Conservation (phyloP, 2,329 filamentous ascomycete genomes). For the Talaromyces islandicus region DNA sequence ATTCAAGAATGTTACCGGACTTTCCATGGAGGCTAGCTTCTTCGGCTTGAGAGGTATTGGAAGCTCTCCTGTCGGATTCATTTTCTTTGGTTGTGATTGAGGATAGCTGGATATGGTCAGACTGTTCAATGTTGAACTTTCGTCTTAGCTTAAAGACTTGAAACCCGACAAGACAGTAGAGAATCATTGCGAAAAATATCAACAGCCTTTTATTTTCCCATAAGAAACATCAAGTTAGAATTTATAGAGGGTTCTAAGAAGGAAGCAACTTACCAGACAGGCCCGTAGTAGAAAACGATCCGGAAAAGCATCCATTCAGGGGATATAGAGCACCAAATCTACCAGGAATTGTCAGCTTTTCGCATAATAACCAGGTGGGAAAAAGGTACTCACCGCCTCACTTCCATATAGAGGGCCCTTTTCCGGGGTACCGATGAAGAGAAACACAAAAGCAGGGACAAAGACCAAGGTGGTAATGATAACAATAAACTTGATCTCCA, state of each 20-base stretch:
- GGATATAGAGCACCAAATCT: conserved; percentile 36
- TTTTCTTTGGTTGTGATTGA: conserved; percentile 12
- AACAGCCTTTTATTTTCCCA: conserved; percentile 23
- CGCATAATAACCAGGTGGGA: neutral
- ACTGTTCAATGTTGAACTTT: conserved; percentile 23
- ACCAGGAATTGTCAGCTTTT: neutral
- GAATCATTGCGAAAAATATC: conserved; percentile 18
- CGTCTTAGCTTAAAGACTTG: conserved; percentile 27
- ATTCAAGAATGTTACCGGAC: neutral
- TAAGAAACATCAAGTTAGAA: neutral
- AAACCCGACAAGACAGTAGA: conserved; percentile 24
- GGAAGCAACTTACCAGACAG: conserved; percentile 25
- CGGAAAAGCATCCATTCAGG: conserved; percentile 31
- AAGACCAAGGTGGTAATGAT: conserved; percentile 25
- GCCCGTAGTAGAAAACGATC: conserved; percentile 31
- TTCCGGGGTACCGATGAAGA: conserved; percentile 24
- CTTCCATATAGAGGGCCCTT: conserved; percentile 33
- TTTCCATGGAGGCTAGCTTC: neutral
- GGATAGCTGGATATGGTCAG: conserved; percentile 23
- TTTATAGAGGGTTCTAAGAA: neutral
- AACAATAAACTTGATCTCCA: conserved; percentile 27
- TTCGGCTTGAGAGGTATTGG: neutral
- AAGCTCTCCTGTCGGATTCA: conserved; percentile 8
- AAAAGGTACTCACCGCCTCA: conserved; percentile 25
- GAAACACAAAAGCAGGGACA: conserved; percentile 28